Evolutionary conservation across 331 rosid species (phyloP).

Genomic region (Phaseolus coccineus): DNA sequence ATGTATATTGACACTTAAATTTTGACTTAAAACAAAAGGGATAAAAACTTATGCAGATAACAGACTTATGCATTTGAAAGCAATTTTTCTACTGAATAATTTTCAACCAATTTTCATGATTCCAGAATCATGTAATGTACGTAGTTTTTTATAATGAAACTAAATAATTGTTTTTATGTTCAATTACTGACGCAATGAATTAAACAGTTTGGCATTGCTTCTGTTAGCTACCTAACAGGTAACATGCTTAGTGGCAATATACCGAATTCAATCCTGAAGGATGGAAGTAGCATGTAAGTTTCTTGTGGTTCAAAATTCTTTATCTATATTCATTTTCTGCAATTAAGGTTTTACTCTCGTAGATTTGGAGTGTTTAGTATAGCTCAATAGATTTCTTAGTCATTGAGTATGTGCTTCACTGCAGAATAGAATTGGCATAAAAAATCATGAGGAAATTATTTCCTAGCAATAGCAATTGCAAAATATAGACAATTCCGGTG

Average conservation of each 20-base stretch:
- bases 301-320: conserved; percentile 26
- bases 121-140: neutral
- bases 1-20: conserved; percentile 20
- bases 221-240: conserved; percentile 66
- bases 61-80: conserved; percentile 3
- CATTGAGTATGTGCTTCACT: neutral
- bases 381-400: neutral
- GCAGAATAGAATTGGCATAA: neutral
- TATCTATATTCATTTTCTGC: neutral
- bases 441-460: neutral
- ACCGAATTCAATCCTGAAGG: conserved; percentile 62
- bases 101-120: neutral
- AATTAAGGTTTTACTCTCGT: neutral
- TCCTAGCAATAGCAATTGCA: neutral
- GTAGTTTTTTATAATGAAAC: neutral
- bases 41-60: neutral
- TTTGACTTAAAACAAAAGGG: conserved; percentile 21
- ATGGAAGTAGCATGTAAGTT: conserved; percentile 74
- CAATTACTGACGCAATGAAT: neutral
- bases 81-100: conserved; percentile 8
- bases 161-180: conserved; percentile 18
- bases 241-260: conserved; percentile 71
- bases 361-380: conserved; percentile 23
- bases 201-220: conserved; percentile 41
- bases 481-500: neutral